phyloP scores from a whole-genome alignment of 371 early-diverging fungal species.

The Actinomortierella ambigua region DNA sequence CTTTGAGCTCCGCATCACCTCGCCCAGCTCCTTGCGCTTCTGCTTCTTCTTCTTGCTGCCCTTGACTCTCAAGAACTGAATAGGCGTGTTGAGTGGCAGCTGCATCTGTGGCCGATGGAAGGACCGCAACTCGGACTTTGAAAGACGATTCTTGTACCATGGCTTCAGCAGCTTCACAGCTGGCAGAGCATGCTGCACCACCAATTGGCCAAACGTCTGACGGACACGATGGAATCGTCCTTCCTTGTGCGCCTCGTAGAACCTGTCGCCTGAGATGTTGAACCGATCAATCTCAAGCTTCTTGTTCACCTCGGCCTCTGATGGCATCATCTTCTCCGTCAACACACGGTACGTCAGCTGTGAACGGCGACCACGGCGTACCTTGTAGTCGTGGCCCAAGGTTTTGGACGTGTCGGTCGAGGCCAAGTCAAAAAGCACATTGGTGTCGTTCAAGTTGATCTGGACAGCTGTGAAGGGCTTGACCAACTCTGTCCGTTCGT shows the following conservation, averaged over 20 bases:
- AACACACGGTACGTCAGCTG: slow-evolving; percentile 30
- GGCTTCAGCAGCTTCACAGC: slow-evolving; percentile 89
- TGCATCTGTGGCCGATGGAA: slow-evolving; percentile 94
- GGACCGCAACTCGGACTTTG: slow-evolving; percentile 88
- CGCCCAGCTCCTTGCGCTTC: slow-evolving; percentile 72
- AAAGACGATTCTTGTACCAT: slow-evolving; percentile 89
- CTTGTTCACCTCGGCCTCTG: slow-evolving; percentile 56
- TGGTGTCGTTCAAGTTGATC: slow-evolving; percentile 76
- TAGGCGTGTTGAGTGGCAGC: slow-evolving; percentile 58
- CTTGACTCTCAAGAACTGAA: slow-evolving; percentile 77
- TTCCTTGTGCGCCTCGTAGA: slow-evolving; percentile 81
- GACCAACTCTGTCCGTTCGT: slow-evolving; percentile 62
- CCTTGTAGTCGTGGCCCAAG: too few species aligned
- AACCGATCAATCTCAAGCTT: slow-evolving; percentile 78
- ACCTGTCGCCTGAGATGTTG: slow-evolving; percentile 96
- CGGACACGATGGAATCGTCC: slow-evolving; percentile 81
- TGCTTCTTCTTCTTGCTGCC: slow-evolving; percentile 79
- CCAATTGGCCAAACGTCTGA: slow-evolving; percentile 90
- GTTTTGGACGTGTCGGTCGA: slow-evolving; percentile 48
- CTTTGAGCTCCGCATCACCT: slow-evolving; percentile 82
- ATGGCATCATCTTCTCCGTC: slow-evolving; percentile 34
- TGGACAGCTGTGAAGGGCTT: slow-evolving; percentile 65
- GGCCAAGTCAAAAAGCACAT: slow-evolving; percentile 74
- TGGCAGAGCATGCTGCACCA: slow-evolving; percentile 93
- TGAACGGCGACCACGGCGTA: slow-evolving; percentile 30